Evolutionary conservation across 1,139 yeast species (phyloP).

Genomic region (Pichia sp.): DNA sequence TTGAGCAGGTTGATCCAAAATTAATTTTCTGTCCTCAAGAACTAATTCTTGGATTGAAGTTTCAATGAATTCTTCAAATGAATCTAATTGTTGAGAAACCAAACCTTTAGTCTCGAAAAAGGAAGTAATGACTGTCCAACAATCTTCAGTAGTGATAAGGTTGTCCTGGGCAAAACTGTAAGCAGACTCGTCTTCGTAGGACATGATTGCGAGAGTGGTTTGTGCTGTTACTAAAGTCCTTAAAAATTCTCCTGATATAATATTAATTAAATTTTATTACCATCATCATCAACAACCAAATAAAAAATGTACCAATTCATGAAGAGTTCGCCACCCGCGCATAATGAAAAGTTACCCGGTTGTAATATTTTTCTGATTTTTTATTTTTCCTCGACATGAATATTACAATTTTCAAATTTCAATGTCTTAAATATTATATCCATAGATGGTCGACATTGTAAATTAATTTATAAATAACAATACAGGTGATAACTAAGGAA

Average conservation of each 20-base stretch:
- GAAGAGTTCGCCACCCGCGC: no score
- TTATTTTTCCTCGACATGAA: neutral
- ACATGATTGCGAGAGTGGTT: no score
- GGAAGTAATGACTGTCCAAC: constrained; percentile 97
- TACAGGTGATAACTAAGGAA: neutral
- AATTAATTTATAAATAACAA: no score
- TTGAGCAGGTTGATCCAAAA: constrained; percentile 96
- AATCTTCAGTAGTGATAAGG: constrained; percentile 87
- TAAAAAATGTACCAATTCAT: no score
- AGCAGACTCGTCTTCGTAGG: constrained; percentile 8
- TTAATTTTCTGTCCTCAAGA: constrained; percentile 90
- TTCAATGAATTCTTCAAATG: constrained; percentile 96
- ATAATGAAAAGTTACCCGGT: neutral
- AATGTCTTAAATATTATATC: no score
- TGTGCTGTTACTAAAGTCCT: neutral
- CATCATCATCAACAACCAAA: no score
- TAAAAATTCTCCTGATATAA: no score
- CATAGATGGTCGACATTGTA: no score
- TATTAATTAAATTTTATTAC: no score
- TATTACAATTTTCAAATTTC: neutral
- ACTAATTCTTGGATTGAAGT: constrained; percentile 95
- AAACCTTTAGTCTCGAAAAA: constrained; percentile 95
- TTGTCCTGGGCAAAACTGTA: constrained; percentile 11
- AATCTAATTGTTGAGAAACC: constrained; percentile 96
- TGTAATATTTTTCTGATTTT: neutral